Base-by-base conservation (phyloP, 208 protist species). In the Crithidia fasciculata region DNA sequence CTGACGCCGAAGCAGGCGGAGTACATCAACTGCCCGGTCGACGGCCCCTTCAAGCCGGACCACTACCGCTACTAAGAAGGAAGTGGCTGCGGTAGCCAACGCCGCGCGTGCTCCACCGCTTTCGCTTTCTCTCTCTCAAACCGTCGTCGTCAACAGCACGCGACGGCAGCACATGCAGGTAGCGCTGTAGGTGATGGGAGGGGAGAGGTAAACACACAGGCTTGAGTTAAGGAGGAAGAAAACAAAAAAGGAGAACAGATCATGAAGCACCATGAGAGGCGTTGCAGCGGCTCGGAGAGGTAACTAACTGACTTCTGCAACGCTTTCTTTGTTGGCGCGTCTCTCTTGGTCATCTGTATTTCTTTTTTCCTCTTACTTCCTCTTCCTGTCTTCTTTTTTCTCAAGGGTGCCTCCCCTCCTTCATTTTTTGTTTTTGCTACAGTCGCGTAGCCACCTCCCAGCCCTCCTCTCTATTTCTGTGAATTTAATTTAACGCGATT, bases 51-150 rank as follows among this genome's bases (percentile, higher is more conserved):
- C 98, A 99, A 99, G 92, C 78, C 96, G 55, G 89, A 97, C 49
- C 90, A 97, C 87, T 99, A 99, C 98, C 92, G 99, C 76, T 99
- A 99, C 85, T 99, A 99, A 98, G 67, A 28, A 28, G 28, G 28
- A 28, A 28, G 28, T 28, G 28, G 28, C 28, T 28, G 28, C 28
- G 28, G 28, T 28, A 28, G 28, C 28, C 28, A 28, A 28, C 28
- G 28, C 28, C 28, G 28, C 28, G 28, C 28, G 28, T 28, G 28
- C 28, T 28, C 28, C 28, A 28, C 28, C 28, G 28, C 28, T 28
- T 28, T 28, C 28, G 28, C 28, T 28, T 28, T 28, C 28, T 28
- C 28, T 28, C 28, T 28, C 28, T 28, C 28, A 28, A 28, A 28
- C 28, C 28, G 28, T 28, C 28, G 28, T 28, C 28, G 28, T 28